Conservation (phyloP, 1,284 basidiomycete species). For the Fomitopsis pinicola region DNA sequence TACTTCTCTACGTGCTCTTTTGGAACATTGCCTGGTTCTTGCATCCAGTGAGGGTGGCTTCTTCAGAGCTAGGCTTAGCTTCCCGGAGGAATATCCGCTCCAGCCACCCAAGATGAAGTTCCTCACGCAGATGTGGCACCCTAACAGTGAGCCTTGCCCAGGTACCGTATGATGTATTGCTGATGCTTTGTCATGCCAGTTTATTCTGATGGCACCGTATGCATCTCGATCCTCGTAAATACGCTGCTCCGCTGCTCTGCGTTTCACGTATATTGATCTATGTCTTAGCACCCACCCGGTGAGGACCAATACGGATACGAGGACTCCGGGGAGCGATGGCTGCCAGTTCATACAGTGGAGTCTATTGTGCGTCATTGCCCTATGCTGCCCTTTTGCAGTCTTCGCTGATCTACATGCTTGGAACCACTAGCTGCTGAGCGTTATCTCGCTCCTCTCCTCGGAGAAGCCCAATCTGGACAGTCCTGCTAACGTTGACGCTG, state of each 20-base stretch:
- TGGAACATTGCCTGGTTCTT: background rate
- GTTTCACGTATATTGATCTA: background rate
- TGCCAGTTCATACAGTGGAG: slow-evolving; percentile 96
- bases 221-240: slow-evolving; percentile 89
- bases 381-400: slow-evolving; percentile 3
- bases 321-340: slow-evolving; percentile 95
- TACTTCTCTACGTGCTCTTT: background rate
- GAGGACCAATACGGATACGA: slow-evolving; percentile 99
- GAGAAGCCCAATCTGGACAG: slow-evolving; percentile 93
- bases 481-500: slow-evolving; percentile 96
- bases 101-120: slow-evolving; percentile 96
- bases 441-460: slow-evolving; percentile 92
- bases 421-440: slow-evolving; percentile 77
- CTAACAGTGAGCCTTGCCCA: slow-evolving; percentile 66
- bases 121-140: slow-evolving; percentile 97
- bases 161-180: slow-evolving; percentile 19
- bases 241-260: slow-evolving; percentile 2
- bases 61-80: slow-evolving; percentile 83
- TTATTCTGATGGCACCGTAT: slow-evolving; percentile 87
- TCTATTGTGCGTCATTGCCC: slow-evolving; percentile 74
- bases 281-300: slow-evolving; percentile 83
- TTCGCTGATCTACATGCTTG: background rate
- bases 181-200: slow-evolving; percentile 43
- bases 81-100: slow-evolving; percentile 89
- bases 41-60: slow-evolving; percentile 81